Base-by-base conservation (phyloP, 768 basidiomycete species). In the Boletellus sp. region DNA sequence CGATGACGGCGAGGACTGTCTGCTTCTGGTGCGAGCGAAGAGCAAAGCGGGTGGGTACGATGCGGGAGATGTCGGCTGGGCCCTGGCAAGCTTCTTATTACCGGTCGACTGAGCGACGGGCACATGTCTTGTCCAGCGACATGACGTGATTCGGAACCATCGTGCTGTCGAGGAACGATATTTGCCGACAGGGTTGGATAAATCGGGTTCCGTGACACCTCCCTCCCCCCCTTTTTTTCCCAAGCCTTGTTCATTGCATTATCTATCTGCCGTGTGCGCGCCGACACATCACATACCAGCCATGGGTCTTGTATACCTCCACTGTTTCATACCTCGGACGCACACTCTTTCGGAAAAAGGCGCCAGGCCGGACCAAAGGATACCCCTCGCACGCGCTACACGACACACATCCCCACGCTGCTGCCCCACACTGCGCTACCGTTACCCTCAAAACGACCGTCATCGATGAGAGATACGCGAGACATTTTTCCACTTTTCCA, bases 31-130 rank as follows among this genome's bases (percentile, higher is more conserved):
- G 53, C 72, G 87, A 37, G 79, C 85, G 63, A 51, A 41, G 11
- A 38, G 47, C 33, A 64, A 62, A 28, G 57, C 62, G 6, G 42
- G 55, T 44, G 62, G 53, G 55, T 55, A 57, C 34, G 59, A 65
- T 3, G 40, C 53, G 4, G 78, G 79, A 11, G 72, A 76, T 10
- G 75, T 90, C 16, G 89, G 89, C 0, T 91, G 90, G 90, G 84
- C 84, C 3, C 65, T 92, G 53, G 89, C 89, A 32, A 90, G 89
- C 64, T 92, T 90, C 68, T 66, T 91, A 64, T 74, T 84, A 23
- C 86, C 86, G 9, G 59, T 83, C 50, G 76, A 74, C 54, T 66
- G 56, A 63, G 48, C 28, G 47, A 44, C 46, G 34, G 37, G 15
- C 28, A 28, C 28, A 28, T 8, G 28, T 28, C 32, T 50, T 28